Base-by-base conservation (phyloP, 805 yeast species). In the Starmerella apicola region DNA sequence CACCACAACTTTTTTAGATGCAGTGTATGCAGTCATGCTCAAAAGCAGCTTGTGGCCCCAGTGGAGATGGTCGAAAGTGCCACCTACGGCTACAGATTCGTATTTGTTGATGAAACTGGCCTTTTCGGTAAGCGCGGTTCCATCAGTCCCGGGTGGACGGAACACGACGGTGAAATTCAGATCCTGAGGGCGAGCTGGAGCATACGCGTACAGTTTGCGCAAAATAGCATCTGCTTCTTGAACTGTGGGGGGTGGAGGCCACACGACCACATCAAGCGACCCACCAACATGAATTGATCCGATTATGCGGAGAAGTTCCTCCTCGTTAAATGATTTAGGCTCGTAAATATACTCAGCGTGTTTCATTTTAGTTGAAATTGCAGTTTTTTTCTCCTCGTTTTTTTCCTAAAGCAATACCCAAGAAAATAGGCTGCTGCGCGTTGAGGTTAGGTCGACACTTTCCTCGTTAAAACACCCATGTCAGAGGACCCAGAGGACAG, bases 61-160 rank as follows among this genome's bases (percentile, higher is more conserved):
- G 52, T 91, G 99, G 27, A 91, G 55, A 60, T 91, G 97, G 55
- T 91, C 99, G 62, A 91, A 91, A 0, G 98, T 91, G 0, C 99
- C 99, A 0, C 98, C 98, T 1, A 88, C 76, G 0, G 95, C 59
- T 0, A 48, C 56, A 1, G 24, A 39, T 3, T 13, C 26, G 31
- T 28, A 47, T 22, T 30, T 15, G 22, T 29, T 19, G 2, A 30
- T 3, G 24, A 17, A 15, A 24, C 12, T 9, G 13, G 9, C 13
- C 6, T 16, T 24, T 9, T 9, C 13, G 13, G 27, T 24, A 9
- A 24, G 13, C 13, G 13, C 27, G 9, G 12, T 24, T 13, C 9
- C 9, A 24, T 24, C 27, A 24, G 12, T 9, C 27, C 13, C 27
- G 13, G 27, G 13, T 9, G 27, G 27, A 24, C 20, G 26, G 24